These are phyloP conservation scores for Colletotrichum sansevieriae DNA, from an alignment of 2,329 filamentous ascomycete species.

Conservation along the genomic window DNA sequence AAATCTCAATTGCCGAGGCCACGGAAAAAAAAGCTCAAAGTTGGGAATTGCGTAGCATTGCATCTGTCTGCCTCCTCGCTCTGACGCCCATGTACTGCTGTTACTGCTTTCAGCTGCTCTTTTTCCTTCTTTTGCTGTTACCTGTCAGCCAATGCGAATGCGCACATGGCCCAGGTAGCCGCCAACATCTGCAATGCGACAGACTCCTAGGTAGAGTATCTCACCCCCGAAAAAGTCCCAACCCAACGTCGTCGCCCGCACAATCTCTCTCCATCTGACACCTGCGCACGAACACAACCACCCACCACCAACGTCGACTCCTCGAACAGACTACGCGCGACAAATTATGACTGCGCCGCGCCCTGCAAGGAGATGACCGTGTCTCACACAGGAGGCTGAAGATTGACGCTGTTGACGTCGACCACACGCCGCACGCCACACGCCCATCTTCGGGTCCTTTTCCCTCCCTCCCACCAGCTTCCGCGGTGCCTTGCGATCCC, in stretches of 20 bases:
- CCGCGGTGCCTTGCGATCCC: constrained; percentile 14
- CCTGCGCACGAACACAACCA: constrained; percentile 13
- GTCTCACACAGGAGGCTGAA: constrained; percentile 37
- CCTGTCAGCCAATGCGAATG: neutral
- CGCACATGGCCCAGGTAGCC: neutral
- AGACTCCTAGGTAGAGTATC: neutral
- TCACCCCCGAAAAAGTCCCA: no score
- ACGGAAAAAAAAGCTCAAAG: no score
- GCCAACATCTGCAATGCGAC: constrained; percentile 8
- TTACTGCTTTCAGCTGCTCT: neutral
- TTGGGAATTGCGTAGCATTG: no score
- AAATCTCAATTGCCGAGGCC: no score
- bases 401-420: constrained; percentile 31
- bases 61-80: no score
- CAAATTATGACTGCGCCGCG: constrained; percentile 35
- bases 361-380: constrained; percentile 41
- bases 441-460: no score
- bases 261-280: constrained; percentile 10
- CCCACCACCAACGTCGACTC: constrained; percentile 3
- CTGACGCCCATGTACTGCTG: neutral
- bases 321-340: constrained; percentile 18
- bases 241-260: neutral
- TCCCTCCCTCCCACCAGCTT: no score
- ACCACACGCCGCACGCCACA: neutral
- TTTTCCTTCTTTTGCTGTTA: neutral